Base-by-base conservation (phyloP, 805 yeast genomes). In the Candida golubevii region DNA sequence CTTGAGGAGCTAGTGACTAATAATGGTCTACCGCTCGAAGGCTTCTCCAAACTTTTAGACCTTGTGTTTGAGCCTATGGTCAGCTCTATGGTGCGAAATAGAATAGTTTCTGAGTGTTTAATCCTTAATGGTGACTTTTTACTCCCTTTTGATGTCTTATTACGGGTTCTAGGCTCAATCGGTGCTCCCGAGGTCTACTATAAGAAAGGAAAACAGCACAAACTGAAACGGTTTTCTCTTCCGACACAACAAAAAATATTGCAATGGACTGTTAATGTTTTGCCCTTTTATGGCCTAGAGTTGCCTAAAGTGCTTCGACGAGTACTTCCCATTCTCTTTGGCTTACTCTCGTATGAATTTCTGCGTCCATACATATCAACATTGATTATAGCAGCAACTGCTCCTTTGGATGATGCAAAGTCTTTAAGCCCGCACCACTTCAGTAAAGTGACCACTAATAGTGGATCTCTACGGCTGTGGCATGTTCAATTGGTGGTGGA, bases 131-230 rank as follows among this genome's bases (percentile, higher is more conserved):
- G 41, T 3, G 46, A 37, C 18, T 36, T 39, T 6, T 10, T 29
- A 7, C 23, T 53, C 6, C 47, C 49, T 3, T 11, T 34, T 4
- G 42, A 41, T 3, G 13, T 48, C 6, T 14, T 50, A 18, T 13
- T 36, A 15, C 45, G 49, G 10, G 42, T 50, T 11, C 29, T 54
- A 28, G 48, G 51, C 9, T 31, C 38, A 3, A 35, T 54, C 8
- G 56, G 57, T 3, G 48, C 55, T 8, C 51, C 57, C 1, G 55
- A 52, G 30, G 35, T 52, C 8, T 52, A 52, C 47, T 52, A 44
- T 38, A 45, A 47, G 15, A 45, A 46, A 18, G 57, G 56, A 6
- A 52, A 47, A 34, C 54, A 48, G 35, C 49, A 46, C 34, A 52
- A 48, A 39, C 58, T 48, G 56, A 52, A 46, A 39, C 51, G 58